Conservation (phyloP, 495 filamentous ascomycete species). For the Tirmania nivea region DNA sequence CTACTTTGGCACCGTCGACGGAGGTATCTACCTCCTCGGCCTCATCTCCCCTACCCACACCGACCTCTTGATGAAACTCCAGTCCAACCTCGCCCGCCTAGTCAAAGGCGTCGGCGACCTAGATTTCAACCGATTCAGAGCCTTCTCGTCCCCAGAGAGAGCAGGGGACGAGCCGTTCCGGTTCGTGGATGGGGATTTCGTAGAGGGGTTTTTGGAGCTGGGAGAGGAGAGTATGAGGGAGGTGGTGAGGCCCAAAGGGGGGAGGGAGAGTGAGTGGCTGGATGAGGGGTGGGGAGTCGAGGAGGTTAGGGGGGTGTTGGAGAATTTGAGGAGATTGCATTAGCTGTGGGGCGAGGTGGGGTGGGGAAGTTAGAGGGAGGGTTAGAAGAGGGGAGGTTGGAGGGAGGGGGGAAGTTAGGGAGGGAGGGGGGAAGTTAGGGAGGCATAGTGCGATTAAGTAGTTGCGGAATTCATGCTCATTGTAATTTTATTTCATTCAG, state of each 20-base stretch:
- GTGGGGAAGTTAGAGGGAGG: too few species aligned
- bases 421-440: too few species aligned
- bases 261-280: constrained; percentile 26
- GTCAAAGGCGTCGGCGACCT: constrained; percentile 46
- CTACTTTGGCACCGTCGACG: constrained; percentile 81
- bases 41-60: constrained; percentile 45
- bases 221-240: constrained; percentile 39
- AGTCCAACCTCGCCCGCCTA: constrained; percentile 36
- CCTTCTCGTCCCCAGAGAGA: constrained; percentile 47
- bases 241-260: constrained; percentile 24
- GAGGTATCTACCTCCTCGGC: constrained; percentile 75
- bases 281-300: constrained; percentile 37
- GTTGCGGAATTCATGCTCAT: too few species aligned
- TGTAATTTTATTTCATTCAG: too few species aligned
- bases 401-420: too few species aligned
- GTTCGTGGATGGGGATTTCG: constrained; percentile 80
- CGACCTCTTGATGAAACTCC: constrained; percentile 66
- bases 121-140: constrained; percentile 54
- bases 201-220: constrained; percentile 65
- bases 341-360: constrained; percentile 11
- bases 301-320: constrained; percentile 47
- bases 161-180: constrained; percentile 56
- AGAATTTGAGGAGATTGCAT: constrained; percentile 51
- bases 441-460: too few species aligned
- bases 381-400: too few species aligned